Conservation (phyloP, 2,329 filamentous ascomycete genomes). For the Calonectria henricotiae region DNA sequence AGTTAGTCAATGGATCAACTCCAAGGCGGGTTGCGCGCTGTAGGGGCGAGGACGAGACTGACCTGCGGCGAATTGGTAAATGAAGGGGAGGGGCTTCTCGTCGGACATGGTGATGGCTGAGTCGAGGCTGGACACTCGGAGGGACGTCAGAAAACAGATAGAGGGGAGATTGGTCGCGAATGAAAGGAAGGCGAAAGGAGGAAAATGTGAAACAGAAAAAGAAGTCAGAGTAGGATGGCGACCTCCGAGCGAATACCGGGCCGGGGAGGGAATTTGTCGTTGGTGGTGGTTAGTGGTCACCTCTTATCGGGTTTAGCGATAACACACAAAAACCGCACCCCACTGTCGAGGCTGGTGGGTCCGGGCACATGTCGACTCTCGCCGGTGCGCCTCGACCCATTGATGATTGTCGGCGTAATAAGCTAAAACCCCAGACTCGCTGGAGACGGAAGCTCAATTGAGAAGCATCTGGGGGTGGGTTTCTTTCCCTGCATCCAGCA, state of each 20-base stretch:
- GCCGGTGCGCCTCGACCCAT: slow-evolving; percentile 22
- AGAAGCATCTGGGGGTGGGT: slow-evolving; percentile 29
- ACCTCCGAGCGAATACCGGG: slow-evolving; percentile 52
- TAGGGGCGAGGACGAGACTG: slow-evolving; percentile 57
- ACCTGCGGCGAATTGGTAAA: slow-evolving; percentile 97
- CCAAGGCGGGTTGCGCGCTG: slow-evolving; percentile 22
- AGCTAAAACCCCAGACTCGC: slow-evolving; percentile 29
- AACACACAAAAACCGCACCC: slow-evolving; percentile 42
- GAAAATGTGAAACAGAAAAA: slow-evolving; percentile 29
- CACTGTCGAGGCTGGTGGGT: slow-evolving; percentile 22
- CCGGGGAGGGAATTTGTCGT: slow-evolving; percentile 53
- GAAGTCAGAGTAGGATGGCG: slow-evolving; percentile 42
- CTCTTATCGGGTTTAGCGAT: slow-evolving; percentile 50
- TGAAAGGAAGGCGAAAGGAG: slow-evolving; percentile 29
- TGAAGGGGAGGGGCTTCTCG: slow-evolving; percentile 87
- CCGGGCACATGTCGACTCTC: slow-evolving; percentile 16
- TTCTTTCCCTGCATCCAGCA: slow-evolving; percentile 8
- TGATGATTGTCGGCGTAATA: slow-evolving; percentile 27
- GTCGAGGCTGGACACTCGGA: slow-evolving; percentile 24
- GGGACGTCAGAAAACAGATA: slow-evolving; percentile 31
- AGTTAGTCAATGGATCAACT: slow-evolving; percentile 44
- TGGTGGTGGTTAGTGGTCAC: slow-evolving; percentile 47
- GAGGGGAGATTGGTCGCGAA: slow-evolving; percentile 35
- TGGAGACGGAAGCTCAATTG: slow-evolving; percentile 22
- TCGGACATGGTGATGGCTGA: slow-evolving; percentile 53